A percentile compares a stretch with the other conserved stretches of the same genome.
phyloP scores from a whole-genome alignment of 2,329 filamentous ascomycete genomes.

The Thelonectria blattea region DNA sequence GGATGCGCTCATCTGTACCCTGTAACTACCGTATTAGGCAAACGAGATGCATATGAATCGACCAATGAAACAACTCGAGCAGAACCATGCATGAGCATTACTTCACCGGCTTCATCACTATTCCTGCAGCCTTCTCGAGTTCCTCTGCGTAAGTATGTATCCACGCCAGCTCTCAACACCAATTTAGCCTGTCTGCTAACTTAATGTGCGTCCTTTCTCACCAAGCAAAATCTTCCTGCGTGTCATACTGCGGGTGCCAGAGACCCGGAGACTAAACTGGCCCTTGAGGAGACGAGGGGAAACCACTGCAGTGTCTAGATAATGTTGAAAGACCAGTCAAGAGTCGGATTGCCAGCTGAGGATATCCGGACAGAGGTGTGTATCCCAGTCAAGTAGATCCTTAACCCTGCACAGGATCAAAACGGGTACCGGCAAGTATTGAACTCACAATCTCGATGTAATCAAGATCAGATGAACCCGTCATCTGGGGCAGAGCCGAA shows the following conservation, averaged over 20 bases:
- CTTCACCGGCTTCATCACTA: background rate
- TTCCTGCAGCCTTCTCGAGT: background rate
- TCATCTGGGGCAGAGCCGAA: too few relatives aligned
- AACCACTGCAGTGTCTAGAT: too few relatives aligned
- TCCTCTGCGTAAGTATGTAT: background rate
- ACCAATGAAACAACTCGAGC: too few relatives aligned
- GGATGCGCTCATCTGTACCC: too few relatives aligned
- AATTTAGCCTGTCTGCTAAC: background rate
- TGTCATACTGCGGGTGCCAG: constrained; percentile 1
- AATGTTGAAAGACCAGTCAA: background rate
- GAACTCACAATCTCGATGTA: background rate
- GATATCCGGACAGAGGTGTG: too few relatives aligned
- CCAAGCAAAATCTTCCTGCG: constrained; percentile 3
- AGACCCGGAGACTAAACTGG: background rate
- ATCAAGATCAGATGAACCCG: too few relatives aligned
- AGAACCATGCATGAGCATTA: constrained; percentile 1
- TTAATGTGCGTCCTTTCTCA: too few relatives aligned
- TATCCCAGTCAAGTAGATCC: too few relatives aligned
- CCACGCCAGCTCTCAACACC: background rate
- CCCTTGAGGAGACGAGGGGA: background rate
- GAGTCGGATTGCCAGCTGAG: background rate
- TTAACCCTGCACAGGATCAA: too few relatives aligned
- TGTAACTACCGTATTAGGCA: background rate
- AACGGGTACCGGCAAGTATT: background rate
- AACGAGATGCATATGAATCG: constrained; percentile 10